Percentiles rank a stretch among this genome's conserved stretches.
Conservation (phyloP, 2,329 filamentous ascomycete genomes). For the Neonectria magnoliae region DNA sequence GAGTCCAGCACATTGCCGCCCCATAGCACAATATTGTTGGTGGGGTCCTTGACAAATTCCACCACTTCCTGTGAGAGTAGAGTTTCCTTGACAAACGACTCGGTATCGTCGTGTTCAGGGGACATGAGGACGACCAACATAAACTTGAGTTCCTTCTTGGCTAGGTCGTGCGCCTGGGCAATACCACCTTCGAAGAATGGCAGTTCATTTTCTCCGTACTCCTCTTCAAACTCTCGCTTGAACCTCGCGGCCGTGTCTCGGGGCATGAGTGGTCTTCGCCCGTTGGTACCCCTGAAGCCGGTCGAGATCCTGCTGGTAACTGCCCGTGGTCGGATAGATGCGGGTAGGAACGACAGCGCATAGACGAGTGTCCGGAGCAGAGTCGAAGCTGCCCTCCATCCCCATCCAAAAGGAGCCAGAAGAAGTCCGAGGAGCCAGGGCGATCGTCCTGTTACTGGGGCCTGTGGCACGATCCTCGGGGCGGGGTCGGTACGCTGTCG, state of each 20-base stretch:
- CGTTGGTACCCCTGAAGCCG: constrained; percentile 69
- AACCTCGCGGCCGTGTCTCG: constrained; percentile 90
- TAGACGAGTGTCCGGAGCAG: constrained; percentile 79
- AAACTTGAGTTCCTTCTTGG: constrained; percentile 92
- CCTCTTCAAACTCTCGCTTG: constrained; percentile 93
- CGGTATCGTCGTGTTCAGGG: constrained; percentile 93
- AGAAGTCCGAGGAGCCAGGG: constrained; percentile 81
- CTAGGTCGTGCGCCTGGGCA: constrained; percentile 87
- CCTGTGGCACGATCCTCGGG: constrained; percentile 84
- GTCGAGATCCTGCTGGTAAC: constrained; percentile 63
- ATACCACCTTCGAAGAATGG: constrained; percentile 90
- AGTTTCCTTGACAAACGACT: constrained; percentile 82
- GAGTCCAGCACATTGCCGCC: constrained; percentile 92
- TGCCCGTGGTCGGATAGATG: constrained; percentile 65
- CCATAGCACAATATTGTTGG: constrained; percentile 88
- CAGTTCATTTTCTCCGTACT: constrained; percentile 78
- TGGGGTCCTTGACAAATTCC: constrained; percentile 76
- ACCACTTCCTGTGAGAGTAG: constrained; percentile 80
- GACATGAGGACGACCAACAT: constrained; percentile 88
- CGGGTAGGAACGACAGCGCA: constrained; percentile 83
- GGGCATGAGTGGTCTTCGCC: constrained; percentile 80
- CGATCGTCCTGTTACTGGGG: constrained; percentile 73
- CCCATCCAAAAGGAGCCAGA: constrained; percentile 81
- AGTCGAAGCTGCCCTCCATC: constrained; percentile 77
- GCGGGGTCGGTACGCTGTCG: constrained; percentile 68